Evolutionary conservation across 257 asterid genomes (phyloP).

Genomic region (Solanum rostratum): DNA sequence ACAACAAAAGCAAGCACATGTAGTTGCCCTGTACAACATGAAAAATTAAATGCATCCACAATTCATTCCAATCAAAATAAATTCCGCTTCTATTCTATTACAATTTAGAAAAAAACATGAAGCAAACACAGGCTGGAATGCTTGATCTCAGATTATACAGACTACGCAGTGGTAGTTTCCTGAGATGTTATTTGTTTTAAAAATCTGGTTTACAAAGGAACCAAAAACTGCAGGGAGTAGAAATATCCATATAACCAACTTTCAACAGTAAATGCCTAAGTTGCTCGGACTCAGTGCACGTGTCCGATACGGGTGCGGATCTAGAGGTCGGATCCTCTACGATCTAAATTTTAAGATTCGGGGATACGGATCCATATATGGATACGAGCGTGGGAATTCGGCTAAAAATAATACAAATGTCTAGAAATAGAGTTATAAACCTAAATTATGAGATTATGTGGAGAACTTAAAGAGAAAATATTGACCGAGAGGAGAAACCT

Average conservation of each 20-base stretch:
- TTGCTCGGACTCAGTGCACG: too few species aligned
- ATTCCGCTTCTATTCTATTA: neutral
- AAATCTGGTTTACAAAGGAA: neutral
- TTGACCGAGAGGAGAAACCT: too few species aligned
- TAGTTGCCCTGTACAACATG: neutral
- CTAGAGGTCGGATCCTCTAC: too few species aligned
- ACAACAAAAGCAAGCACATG: neutral
- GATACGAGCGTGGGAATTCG: too few species aligned
- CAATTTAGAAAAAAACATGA: neutral
- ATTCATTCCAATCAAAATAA: neutral
- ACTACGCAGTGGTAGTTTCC: neutral
- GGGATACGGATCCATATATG: too few species aligned
- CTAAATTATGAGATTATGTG: too few species aligned
- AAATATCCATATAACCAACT: neutral
- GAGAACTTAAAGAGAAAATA: too few species aligned
- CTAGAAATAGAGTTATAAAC: too few species aligned
- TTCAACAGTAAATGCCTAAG: neutral
- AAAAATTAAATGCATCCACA: neutral
- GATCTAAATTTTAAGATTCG: too few species aligned
- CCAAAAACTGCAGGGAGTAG: neutral
- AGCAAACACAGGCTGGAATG: neutral
- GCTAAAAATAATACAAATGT: too few species aligned
- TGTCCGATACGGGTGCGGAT: too few species aligned
- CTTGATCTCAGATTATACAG: neutral
- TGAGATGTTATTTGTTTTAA: neutral